Evolutionary conservation across 2,329 filamentous ascomycete genomes (phyloP).

Genomic region (Penicillium vulpinum): DNA sequence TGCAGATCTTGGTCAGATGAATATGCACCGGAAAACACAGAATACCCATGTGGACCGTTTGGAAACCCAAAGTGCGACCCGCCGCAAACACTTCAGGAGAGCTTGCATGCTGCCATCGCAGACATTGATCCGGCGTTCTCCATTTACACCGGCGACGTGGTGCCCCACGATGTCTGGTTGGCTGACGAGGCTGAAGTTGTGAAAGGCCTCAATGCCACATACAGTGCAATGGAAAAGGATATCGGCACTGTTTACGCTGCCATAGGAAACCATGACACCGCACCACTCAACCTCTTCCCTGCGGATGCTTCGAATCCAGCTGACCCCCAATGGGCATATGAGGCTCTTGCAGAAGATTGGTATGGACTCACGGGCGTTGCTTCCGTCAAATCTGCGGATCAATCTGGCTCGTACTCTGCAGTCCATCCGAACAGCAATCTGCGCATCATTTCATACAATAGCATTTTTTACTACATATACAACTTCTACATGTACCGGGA

Average conservation of each 20-base stretch:
- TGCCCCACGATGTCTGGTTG: slow-evolving; percentile 52
- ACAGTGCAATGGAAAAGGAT: slow-evolving; percentile 46
- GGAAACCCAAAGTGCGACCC: slow-evolving; percentile 58
- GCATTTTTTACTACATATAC: slow-evolving; percentile 59
- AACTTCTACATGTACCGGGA: slow-evolving; percentile 59
- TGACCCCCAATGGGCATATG: slow-evolving; percentile 56
- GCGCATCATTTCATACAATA: slow-evolving; percentile 61
- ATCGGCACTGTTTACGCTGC: slow-evolving; percentile 54
- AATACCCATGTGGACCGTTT: slow-evolving; percentile 53
- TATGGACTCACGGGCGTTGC: slow-evolving; percentile 47
- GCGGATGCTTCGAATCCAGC: slow-evolving; percentile 41
- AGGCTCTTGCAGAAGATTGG: slow-evolving; percentile 52
- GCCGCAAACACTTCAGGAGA: slow-evolving; percentile 54
- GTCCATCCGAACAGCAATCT: slow-evolving; percentile 50
- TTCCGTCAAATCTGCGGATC: slow-evolving; percentile 36
- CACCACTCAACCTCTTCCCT: slow-evolving; percentile 55
- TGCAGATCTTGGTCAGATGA: slow-evolving; percentile 54
- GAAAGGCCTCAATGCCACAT: slow-evolving; percentile 47
- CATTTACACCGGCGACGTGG: slow-evolving; percentile 62
- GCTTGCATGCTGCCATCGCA: slow-evolving; percentile 50
- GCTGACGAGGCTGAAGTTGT: slow-evolving; percentile 36
- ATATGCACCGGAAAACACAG: slow-evolving; percentile 52
- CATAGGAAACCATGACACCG: slow-evolving; percentile 59
- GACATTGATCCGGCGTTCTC: slow-evolving; percentile 52
- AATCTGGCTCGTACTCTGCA: slow-evolving; percentile 54